Evolutionary conservation across 495 filamentous ascomycete species (phyloP).

Genomic region (Podospora comata): DNA sequence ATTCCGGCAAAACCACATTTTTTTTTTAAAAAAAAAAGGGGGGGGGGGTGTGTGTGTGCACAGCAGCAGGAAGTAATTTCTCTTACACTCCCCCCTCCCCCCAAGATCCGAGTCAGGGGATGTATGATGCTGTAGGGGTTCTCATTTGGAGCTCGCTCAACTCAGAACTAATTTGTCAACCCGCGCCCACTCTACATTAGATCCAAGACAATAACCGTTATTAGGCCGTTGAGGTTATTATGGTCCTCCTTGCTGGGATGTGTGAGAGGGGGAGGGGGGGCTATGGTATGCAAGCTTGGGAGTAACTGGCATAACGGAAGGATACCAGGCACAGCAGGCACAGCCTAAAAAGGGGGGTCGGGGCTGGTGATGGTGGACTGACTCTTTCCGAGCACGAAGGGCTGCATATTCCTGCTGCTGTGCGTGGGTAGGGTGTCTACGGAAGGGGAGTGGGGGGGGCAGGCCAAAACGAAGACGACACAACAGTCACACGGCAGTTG

Average conservation of each 20-base stretch:
- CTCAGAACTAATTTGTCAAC: not conserved
- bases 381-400: not conserved
- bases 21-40: not conserved
- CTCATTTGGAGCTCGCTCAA: not conserved
- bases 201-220: not conserved
- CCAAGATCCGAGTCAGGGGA: not conserved
- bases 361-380: not conserved
- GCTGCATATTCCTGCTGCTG: not conserved
- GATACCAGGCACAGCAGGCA: not conserved
- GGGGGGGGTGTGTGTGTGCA: not conserved
- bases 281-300: not conserved
- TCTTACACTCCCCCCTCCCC: not conserved
- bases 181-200: too few species aligned
- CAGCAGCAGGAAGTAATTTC: not conserved
- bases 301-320: not conserved
- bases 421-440: not conserved
- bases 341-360: not conserved
- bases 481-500: not conserved
- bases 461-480: not conserved
- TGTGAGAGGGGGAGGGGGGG: too few species aligned
- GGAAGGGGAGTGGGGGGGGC: not conserved
- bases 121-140: not conserved
- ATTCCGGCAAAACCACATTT: too few species aligned
- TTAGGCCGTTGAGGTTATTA: not conserved
- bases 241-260: not conserved